Evolutionary conservation across 495 filamentous ascomycete species (phyloP).

Genomic region (Usnea hakonensis): DNA sequence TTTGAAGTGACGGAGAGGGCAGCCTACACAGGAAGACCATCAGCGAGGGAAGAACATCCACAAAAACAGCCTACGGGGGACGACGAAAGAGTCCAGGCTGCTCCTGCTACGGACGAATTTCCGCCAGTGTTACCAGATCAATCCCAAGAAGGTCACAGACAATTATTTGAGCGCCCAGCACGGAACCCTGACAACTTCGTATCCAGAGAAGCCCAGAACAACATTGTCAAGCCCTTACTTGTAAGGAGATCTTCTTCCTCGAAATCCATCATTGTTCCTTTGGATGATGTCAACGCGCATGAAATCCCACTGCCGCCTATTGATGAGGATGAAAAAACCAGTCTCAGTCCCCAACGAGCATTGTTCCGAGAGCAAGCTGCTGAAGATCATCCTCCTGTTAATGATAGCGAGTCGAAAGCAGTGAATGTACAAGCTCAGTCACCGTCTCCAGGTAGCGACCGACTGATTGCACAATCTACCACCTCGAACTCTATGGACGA

Average conservation of each 20-base stretch:
- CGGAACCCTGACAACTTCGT: background rate
- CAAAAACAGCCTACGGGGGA: background rate
- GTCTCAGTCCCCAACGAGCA: conserved; percentile 8
- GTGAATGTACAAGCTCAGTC: background rate
- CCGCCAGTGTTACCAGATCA: background rate
- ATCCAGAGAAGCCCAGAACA: background rate
- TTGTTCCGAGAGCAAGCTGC: background rate
- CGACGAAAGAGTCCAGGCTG: background rate
- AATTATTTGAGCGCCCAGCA: background rate
- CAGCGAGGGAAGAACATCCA: background rate
- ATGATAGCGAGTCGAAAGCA: background rate
- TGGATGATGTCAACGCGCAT: conserved; percentile 5
- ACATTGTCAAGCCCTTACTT: background rate
- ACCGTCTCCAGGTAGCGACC: background rate
- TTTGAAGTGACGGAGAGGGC: background rate
- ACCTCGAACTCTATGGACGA: background rate
- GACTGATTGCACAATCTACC: background rate
- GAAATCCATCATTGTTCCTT: background rate
- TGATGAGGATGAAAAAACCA: conserved; percentile 17
- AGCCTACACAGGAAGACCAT: background rate
- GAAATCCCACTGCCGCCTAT: conserved; percentile 18
- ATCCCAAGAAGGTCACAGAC: background rate
- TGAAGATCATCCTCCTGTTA: background rate
- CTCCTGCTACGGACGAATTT: background rate
- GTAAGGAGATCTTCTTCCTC: background rate